Conservation (phyloP, 108 stramenopile species). For the Cyclotella choctawhatcheeana region DNA sequence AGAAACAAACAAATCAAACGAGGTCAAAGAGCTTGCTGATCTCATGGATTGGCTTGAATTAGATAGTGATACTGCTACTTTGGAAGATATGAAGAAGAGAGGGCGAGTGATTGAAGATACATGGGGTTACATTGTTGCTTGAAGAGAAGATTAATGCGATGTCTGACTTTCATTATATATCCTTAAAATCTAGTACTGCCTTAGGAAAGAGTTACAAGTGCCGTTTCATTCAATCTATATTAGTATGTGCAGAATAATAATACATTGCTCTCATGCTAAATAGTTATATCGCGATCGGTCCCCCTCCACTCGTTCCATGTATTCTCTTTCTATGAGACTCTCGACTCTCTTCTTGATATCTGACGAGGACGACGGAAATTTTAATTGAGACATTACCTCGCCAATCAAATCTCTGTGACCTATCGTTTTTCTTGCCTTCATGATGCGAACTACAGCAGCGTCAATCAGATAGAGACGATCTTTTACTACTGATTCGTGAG, state of each 20-base stretch:
- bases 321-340: slow-evolving; percentile 97
- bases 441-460: slow-evolving; percentile 96
- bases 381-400: slow-evolving; percentile 92
- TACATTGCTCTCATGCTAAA: slow-evolving; percentile 85
- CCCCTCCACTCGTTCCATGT: slow-evolving; percentile 93
- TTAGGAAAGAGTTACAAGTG: too few relatives aligned
- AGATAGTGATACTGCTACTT: slow-evolving; percentile 68
- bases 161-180: background rate
- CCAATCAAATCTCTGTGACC: slow-evolving; percentile 87
- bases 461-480: slow-evolving; percentile 97
- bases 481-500: slow-evolving; percentile 89
- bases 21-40: slow-evolving; percentile 65
- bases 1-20: slow-evolving; percentile 61
- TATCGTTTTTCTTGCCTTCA: slow-evolving; percentile 98
- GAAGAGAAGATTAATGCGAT: background rate
- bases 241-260: too few relatives aligned
- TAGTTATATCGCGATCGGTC: slow-evolving; percentile 94
- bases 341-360: slow-evolving; percentile 98
- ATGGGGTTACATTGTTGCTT: slow-evolving; percentile 46
- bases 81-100: slow-evolving; percentile 77
- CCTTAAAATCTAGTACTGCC: too few relatives aligned
- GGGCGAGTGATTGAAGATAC: slow-evolving; percentile 69
- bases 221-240: too few relatives aligned
- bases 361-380: slow-evolving; percentile 83
- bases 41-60: slow-evolving; percentile 84